Percentiles rank a stretch among this genome's conserved stretches.
Evolutionary conservation across 1,284 basidiomycete species (phyloP).

Genomic region (Cystobasidium slooffiae): DNA sequence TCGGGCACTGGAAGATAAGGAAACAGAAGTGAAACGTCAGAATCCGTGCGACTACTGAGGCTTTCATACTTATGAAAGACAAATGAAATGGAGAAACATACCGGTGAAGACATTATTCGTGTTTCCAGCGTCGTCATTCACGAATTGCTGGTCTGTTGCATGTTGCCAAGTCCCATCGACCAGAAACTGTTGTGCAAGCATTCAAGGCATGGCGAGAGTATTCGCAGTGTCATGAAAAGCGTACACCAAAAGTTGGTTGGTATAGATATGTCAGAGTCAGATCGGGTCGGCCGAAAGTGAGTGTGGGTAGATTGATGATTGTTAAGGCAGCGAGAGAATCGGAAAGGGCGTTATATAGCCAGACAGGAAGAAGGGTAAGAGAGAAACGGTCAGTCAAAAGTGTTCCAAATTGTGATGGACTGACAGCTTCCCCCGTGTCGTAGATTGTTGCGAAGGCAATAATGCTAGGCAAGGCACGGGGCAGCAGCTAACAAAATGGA

Average conservation of each 20-base stretch:
- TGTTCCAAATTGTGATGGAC: too few relatives aligned
- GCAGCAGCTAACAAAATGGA: background rate
- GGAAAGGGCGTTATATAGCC: background rate
- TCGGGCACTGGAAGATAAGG: background rate
- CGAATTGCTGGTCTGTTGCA: slow-evolving; percentile 28
- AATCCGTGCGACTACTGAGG: background rate
- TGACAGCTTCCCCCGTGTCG: too few relatives aligned
- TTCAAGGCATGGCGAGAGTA: background rate
- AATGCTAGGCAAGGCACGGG: too few relatives aligned
- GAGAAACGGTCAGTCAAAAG: too few relatives aligned
- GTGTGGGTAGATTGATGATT: background rate
- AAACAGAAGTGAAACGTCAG: background rate
- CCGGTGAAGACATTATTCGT: slow-evolving; percentile 39
- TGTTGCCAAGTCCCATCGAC: slow-evolving; percentile 44
- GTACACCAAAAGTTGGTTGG: too few relatives aligned
- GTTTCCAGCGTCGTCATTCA: slow-evolving; percentile 33
- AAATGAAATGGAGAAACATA: background rate
- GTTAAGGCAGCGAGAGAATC: background rate
- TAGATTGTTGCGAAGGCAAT: background rate
- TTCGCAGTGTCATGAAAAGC: background rate
- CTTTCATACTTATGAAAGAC: background rate
- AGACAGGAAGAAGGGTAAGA: background rate
- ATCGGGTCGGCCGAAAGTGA: background rate
- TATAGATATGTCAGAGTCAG: background rate
- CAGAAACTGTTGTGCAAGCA: slow-evolving; percentile 17